Evolutionary conservation across 2,329 filamentous ascomycete species (phyloP).

Genomic region (Colletotrichum sp.): DNA sequence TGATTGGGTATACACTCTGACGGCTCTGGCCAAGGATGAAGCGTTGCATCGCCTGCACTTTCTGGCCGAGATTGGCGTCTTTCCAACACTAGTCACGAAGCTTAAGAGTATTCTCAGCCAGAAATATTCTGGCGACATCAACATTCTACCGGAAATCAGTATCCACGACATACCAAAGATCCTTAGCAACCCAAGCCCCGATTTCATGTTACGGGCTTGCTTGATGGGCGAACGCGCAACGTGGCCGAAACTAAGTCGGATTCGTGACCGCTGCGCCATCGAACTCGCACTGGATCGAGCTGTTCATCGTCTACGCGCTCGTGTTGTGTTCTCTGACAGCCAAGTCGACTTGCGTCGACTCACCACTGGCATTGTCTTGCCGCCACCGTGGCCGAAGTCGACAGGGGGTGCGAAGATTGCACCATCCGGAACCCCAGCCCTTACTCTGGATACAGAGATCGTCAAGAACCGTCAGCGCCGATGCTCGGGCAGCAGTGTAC

Average conservation of each 20-base stretch:
- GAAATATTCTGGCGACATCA: constrained; percentile 94
- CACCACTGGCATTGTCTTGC: constrained; percentile 31
- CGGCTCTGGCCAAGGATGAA: constrained; percentile 78
- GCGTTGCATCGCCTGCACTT: constrained; percentile 81
- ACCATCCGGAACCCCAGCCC: constrained; percentile 22
- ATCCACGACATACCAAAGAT: constrained; percentile 77
- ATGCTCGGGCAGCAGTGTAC: constrained; percentile 55
- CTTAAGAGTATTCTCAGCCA: constrained; percentile 83
- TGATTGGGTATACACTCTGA: constrained; percentile 70
- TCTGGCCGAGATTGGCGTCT: constrained; percentile 78
- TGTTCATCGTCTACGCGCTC: constrained; percentile 70
- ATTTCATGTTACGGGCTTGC: constrained; percentile 85
- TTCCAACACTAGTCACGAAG: constrained; percentile 81
- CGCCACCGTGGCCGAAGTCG: constrained; percentile 31
- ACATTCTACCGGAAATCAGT: constrained; percentile 82
- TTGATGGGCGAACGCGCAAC: constrained; percentile 83
- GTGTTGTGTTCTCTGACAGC: constrained; percentile 72
- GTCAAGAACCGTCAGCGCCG: constrained; percentile 46
- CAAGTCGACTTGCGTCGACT: constrained; percentile 64
- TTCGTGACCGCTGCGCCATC: constrained; percentile 86
- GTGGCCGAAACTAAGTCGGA: constrained; percentile 87
- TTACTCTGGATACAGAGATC: constrained; percentile 29
- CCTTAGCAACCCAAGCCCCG: constrained; percentile 81
- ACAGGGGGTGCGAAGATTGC: constrained; percentile 18
- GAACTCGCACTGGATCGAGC: constrained; percentile 83